A percentile compares a stretch with the other conserved stretches of the same genome.
Conservation (phyloP, 129 eudicot species). For the Arctium lappa region DNA sequence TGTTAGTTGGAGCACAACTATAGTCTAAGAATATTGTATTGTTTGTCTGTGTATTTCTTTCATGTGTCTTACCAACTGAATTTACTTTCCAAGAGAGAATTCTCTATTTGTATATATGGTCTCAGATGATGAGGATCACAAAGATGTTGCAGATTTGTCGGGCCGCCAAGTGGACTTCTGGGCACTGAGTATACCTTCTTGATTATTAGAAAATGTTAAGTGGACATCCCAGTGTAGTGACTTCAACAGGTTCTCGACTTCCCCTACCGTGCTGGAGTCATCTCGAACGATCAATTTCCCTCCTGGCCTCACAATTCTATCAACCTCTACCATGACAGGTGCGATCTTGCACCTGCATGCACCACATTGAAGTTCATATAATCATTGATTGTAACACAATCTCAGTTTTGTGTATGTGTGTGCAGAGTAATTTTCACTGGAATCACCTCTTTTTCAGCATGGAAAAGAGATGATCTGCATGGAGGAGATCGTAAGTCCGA, state of each 20-base stretch:
- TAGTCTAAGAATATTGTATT: not conserved
- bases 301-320: slow-evolving; percentile 78
- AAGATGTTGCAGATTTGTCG: slow-evolving; percentile 30
- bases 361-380: slow-evolving; percentile 5
- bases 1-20: not conserved
- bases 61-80: slow-evolving; percentile 14
- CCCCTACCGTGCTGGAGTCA: slow-evolving; percentile 49
- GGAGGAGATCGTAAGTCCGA: slow-evolving; percentile 80
- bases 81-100: slow-evolving; percentile 16
- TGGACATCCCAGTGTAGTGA: slow-evolving; percentile 81
- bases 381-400: not conserved
- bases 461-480: slow-evolving; percentile 83
- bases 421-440: slow-evolving; percentile 6
- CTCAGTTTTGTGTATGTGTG: slow-evolving; percentile 13
- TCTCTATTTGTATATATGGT: slow-evolving; percentile 13
- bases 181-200: slow-evolving; percentile 64
- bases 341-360: slow-evolving; percentile 60
- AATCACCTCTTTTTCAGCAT: slow-evolving; percentile 58
- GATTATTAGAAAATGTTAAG: slow-evolving; percentile 45
- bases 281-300: slow-evolving; percentile 78
- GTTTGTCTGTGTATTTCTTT: not conserved
- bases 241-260: slow-evolving; percentile 68
- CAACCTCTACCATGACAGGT: slow-evolving; percentile 67
- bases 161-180: slow-evolving; percentile 83
- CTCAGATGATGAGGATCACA: slow-evolving; percentile 34